A percentile compares a stretch with the other conserved stretches of the same genome.
Conservation (phyloP, 495 filamentous ascomycete species). For the Aspergillus carlsbadensis region DNA sequence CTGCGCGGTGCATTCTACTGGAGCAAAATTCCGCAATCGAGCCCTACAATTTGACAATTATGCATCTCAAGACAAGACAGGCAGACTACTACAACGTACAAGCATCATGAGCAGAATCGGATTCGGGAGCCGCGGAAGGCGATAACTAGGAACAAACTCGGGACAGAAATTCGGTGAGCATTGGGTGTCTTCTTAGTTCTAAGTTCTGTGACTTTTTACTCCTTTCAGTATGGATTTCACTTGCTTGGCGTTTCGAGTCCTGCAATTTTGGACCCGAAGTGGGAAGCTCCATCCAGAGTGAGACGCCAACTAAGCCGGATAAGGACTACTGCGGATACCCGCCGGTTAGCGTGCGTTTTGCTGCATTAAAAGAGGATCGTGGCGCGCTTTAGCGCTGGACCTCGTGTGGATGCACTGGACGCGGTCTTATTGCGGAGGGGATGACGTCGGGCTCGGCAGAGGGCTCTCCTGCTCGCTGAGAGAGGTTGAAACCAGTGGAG, state of each 20-base stretch:
- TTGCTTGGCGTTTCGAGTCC: not conserved
- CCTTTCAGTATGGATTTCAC: not conserved
- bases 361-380: slow-evolving; percentile 10
- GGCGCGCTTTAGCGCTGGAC: slow-evolving; percentile 15
- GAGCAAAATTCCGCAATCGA: slow-evolving; percentile 1
- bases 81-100: too few species aligned
- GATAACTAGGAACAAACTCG: not conserved
- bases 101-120: too few species aligned
- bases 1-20: not conserved
- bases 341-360: slow-evolving; percentile 14
- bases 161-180: not conserved
- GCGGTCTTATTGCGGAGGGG: not conserved
- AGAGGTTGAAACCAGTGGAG: not conserved
- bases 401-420: slow-evolving; percentile 5
- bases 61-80: not conserved
- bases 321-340: slow-evolving; percentile 2
- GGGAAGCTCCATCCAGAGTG: slow-evolving; percentile 14
- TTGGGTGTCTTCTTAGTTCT: too few species aligned
- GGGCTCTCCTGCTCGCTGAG: too few species aligned
- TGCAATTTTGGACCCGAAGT: slow-evolving; percentile 4
- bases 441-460: slow-evolving; percentile 11
- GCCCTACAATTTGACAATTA: not conserved
- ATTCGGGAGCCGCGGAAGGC: not conserved
- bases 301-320: not conserved
- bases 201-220: slow-evolving; percentile 4